A percentile compares a stretch with the other conserved stretches of the same genome.
Evolutionary conservation across 345 rosid genomes (phyloP).

Genomic region (Eucalyptus guilfoylei): DNA sequence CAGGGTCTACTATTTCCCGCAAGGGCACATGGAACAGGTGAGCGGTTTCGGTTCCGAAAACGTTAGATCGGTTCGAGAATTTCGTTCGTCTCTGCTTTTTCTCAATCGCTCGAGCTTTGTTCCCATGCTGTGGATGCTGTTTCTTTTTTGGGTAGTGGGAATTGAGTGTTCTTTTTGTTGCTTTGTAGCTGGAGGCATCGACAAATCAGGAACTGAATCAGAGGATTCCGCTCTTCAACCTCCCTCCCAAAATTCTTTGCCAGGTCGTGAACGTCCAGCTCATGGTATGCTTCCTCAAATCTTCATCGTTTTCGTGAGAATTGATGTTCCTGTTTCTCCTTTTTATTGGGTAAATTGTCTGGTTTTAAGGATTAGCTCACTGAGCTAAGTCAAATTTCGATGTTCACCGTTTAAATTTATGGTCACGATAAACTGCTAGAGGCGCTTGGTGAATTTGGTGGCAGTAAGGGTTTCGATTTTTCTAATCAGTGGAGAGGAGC

Average conservation of each 20-base stretch:
- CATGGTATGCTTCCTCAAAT: conserved; percentile 32
- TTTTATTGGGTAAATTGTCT: background rate
- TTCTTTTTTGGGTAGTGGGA: background rate
- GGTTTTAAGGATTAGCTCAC: background rate
- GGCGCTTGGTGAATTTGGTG: background rate
- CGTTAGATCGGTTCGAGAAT: background rate
- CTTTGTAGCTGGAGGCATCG: conserved; percentile 71
- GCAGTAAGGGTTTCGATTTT: background rate
- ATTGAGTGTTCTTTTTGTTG: background rate
- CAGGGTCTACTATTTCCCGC: conserved; percentile 74
- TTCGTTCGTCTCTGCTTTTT: background rate
- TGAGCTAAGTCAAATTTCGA: background rate
- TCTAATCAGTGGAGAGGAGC: background rate
- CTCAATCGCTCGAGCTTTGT: background rate
- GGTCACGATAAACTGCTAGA: background rate
- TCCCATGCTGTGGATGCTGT: conserved; percentile 43
- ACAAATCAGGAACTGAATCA: conserved; percentile 71
- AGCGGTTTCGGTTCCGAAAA: background rate
- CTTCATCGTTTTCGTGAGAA: background rate
- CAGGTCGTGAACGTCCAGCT: conserved; percentile 59
- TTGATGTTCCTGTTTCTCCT: background rate
- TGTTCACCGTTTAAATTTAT: background rate
- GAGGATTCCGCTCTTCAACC: conserved; percentile 51
- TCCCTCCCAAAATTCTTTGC: conserved; percentile 78
- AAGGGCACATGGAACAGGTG: conserved; percentile 96